Conservation (phyloP, 2,329 filamentous ascomycete genomes). For the Curvularia hawaiiensis region DNA sequence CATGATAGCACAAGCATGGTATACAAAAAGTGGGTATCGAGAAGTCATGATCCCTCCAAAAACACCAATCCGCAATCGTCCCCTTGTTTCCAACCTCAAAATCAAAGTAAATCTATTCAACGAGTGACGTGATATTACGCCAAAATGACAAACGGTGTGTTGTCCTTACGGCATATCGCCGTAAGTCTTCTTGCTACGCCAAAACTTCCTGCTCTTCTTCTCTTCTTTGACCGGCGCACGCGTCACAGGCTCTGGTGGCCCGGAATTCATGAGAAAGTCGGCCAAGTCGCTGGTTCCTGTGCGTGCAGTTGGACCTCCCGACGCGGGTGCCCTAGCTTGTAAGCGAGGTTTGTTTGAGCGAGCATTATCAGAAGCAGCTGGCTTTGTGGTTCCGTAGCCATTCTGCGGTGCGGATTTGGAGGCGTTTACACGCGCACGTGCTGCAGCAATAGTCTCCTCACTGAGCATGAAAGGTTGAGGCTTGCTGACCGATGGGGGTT, state of each 20-base stretch:
- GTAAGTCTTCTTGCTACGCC: constrained; percentile 40
- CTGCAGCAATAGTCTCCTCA: constrained; percentile 39
- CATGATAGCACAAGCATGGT: background rate
- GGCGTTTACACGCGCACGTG: constrained; percentile 34
- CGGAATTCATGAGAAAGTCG: constrained; percentile 51
- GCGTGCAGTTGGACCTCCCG: constrained; percentile 18
- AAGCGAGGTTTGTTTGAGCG: constrained; percentile 35
- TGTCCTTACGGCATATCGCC: constrained; percentile 21
- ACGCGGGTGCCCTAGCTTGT: constrained; percentile 36
- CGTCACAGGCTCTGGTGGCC: constrained; percentile 39
- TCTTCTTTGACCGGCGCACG: constrained; percentile 26
- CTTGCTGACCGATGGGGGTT: constrained; percentile 59
- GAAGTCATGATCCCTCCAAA: background rate
- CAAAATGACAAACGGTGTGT: background rate
- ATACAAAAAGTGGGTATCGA: constrained; percentile 5
- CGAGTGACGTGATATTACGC: background rate
- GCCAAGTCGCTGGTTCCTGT: constrained; percentile 50
- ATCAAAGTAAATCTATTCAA: background rate
- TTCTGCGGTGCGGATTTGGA: constrained; percentile 25
- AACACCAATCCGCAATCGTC: background rate
- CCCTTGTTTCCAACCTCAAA: background rate
- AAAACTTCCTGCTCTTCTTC: constrained; percentile 42
- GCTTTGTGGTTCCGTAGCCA: constrained; percentile 11
- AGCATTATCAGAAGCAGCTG: constrained; percentile 22
- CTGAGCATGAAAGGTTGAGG: constrained; percentile 44